Conservation (phyloP, 2,329 filamentous ascomycete genomes). For the Lachnellula arida region DNA sequence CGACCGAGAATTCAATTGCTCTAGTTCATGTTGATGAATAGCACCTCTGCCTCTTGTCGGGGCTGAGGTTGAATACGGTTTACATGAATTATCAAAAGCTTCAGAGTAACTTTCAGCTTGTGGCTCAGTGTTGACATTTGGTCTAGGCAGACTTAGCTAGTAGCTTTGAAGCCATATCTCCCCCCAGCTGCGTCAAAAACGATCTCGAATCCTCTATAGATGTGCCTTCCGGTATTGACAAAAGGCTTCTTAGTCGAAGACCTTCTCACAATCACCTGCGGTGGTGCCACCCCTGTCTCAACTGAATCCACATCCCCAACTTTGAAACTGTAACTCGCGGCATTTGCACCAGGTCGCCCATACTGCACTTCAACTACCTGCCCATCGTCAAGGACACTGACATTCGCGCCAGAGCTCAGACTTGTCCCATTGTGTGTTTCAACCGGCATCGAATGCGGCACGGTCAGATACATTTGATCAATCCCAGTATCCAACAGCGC, state of each 20-base stretch:
- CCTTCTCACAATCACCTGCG: slow-evolving; percentile 1
- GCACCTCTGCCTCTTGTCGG: too few relatives aligned
- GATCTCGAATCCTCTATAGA: background rate
- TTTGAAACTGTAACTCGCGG: slow-evolving; percentile 1
- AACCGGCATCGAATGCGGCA: background rate
- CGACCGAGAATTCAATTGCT: too few relatives aligned
- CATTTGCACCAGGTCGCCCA: background rate
- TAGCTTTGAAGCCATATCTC: slow-evolving; percentile 1
- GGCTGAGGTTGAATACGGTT: too few relatives aligned
- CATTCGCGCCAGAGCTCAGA: background rate
- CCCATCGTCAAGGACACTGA: background rate
- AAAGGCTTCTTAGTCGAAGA: slow-evolving; percentile 1
- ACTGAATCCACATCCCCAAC: background rate
- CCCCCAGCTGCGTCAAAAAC: slow-evolving; percentile 2
- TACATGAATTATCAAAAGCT: background rate
- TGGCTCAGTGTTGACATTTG: background rate
- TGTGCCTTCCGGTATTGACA: slow-evolving; percentile 13
- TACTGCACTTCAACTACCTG: background rate
- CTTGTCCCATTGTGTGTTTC: background rate
- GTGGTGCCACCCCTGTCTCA: background rate
- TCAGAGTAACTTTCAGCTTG: background rate
- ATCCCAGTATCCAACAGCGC: slow-evolving; percentile 12
- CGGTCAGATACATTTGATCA: slow-evolving; percentile 8
- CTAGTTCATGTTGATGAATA: too few relatives aligned
- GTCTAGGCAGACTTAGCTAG: background rate